Conservation (phyloP, 305 asterid genomes). For the Fraxinus floribunda region DNA sequence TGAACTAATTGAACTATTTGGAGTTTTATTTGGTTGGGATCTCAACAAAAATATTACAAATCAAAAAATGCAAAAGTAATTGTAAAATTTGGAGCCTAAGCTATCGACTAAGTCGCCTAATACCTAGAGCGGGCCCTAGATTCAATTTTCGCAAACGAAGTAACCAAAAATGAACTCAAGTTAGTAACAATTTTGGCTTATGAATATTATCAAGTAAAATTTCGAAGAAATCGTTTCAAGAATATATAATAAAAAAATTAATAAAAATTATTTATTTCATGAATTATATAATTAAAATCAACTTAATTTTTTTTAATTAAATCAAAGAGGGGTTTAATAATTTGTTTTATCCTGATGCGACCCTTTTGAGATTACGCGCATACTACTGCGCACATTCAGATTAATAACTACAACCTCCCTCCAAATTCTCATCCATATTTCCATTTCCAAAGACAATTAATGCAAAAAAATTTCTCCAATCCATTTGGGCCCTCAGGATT, state of each 20-base stretch:
- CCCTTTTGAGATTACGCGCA: not conserved
- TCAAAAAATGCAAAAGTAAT: not conserved
- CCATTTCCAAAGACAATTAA: not conserved
- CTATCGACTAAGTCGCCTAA: not conserved
- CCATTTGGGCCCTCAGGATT: slow-evolving; percentile 3
- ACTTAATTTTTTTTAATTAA: not conserved
- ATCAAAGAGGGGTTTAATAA: not conserved
- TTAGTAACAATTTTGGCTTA: not conserved
- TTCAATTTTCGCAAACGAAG: not conserved
- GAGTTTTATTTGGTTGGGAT: no score
- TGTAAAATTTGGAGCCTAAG: not conserved
- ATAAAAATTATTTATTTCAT: no score
- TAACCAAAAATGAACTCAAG: not conserved
- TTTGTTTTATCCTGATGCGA: not conserved
- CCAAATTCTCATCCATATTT: not conserved
- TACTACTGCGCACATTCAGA: not conserved
- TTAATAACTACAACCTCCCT: not conserved
- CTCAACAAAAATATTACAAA: not conserved
- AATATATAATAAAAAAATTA: no score
- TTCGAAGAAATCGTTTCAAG: not conserved
- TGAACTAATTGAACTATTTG: no score
- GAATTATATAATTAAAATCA: not conserved
- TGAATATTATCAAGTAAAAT: not conserved
- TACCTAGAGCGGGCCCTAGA: not conserved
- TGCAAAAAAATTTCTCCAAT: not conserved